A percentile compares a stretch with the other conserved stretches of the same genome.
These are phyloP conservation scores for Annulohypoxylon maeteangense DNA, from an alignment of 495 filamentous ascomycete genomes.

Conservation along the genomic window DNA sequence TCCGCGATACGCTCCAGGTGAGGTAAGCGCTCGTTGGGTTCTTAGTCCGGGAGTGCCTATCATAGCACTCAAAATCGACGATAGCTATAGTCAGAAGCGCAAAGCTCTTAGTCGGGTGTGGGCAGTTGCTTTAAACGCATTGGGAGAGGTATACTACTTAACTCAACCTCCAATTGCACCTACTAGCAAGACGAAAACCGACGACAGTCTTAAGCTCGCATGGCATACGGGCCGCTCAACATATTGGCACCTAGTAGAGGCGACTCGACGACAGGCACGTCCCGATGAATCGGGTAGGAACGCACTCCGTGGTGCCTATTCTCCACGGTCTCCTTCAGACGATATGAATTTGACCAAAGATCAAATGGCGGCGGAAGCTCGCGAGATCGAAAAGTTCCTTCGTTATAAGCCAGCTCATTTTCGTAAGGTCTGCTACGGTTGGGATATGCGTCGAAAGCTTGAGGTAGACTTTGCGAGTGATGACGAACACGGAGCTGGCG, in stretches of 20 bases:
- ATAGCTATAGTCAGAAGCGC: conserved; percentile 75
- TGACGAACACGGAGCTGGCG: conserved; percentile 76
- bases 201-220: conserved; percentile 68
- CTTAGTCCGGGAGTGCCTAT: conserved; percentile 94
- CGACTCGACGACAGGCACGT: conserved; percentile 74
- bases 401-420: conserved; percentile 80
- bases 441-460: conserved; percentile 90
- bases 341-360: conserved; percentile 75
- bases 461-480: conserved; percentile 90
- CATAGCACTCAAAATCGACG: conserved; percentile 84
- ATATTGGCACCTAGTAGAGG: conserved; percentile 82
- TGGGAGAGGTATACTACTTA: conserved; percentile 91
- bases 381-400: conserved; percentile 82
- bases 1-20: conserved; percentile 73
- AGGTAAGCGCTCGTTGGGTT: conserved; percentile 86
- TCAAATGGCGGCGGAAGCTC: conserved; percentile 78
- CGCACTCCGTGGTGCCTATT: conserved; percentile 57
- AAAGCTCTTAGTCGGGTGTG: conserved; percentile 77
- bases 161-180: conserved; percentile 68
- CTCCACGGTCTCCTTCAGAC: conserved; percentile 58
- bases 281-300: conserved; percentile 72
- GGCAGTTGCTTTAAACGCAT: conserved; percentile 88
- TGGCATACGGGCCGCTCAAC: conserved; percentile 83
- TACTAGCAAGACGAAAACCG: conserved; percentile 52
- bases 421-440: conserved; percentile 79